Evolutionary conservation across 2,329 filamentous ascomycete species (phyloP).

Genomic region (Alternaria viburni): DNA sequence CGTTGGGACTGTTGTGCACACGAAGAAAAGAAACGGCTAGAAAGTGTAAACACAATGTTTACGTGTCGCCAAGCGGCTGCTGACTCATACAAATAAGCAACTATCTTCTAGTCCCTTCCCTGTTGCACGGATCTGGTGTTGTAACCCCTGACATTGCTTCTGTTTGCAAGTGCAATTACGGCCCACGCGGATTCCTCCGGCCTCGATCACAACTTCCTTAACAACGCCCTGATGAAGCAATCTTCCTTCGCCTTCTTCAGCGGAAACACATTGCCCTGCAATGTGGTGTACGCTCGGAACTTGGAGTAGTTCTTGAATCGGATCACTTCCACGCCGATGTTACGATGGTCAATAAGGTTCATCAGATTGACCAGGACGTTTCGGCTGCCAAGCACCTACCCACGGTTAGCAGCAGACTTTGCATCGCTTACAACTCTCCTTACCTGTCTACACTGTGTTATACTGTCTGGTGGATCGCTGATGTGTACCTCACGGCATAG

Average conservation of each 20-base stretch:
- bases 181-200: neutral
- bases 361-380: conserved; percentile 26
- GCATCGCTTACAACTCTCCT: neutral
- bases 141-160: neutral
- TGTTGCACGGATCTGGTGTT: neutral
- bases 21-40: neutral
- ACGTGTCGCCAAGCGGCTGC: neutral
- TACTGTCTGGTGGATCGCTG: conserved; percentile 10
- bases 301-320: conserved; percentile 14
- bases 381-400: conserved; percentile 14
- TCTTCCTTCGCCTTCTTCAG: conserved; percentile 24
- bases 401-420: neutral
- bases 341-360: conserved; percentile 28
- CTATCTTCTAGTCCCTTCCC: neutral
- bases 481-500: conserved; percentile 27
- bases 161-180: neutral
- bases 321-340: conserved; percentile 14
- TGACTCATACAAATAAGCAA: neutral
- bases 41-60: neutral
- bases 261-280: conserved; percentile 6
- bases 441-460: conserved; percentile 25
- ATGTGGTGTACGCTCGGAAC: conserved; percentile 23
- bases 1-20: neutral
- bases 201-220: conserved; percentile 15
- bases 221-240: conserved; percentile 26